Conservation (phyloP, 169 alveolate species). For the Cryptosporidium xiaoi region DNA sequence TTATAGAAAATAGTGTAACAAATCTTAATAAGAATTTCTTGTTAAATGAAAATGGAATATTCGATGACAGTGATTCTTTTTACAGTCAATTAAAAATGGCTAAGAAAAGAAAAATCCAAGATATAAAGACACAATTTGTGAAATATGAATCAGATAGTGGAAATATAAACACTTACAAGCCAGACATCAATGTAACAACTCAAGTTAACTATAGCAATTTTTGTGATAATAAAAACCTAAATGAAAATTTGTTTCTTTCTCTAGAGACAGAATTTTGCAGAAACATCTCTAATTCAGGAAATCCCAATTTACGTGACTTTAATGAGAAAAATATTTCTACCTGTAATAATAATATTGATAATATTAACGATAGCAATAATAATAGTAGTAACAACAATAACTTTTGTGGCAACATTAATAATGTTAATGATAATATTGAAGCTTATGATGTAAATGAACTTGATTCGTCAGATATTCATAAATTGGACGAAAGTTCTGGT, state of each 20-base stretch:
- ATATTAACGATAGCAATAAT: too few species aligned
- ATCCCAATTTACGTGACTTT: too few species aligned
- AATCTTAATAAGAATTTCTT: constrained; percentile 28
- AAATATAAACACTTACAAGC: not conserved
- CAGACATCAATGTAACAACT: not conserved
- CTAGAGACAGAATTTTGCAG: constrained; percentile 63
- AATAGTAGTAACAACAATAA: too few species aligned
- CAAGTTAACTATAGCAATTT: not conserved
- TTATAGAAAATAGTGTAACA: not conserved
- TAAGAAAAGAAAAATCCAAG: constrained; percentile 11
- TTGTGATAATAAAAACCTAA: not conserved
- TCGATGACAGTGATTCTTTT: constrained; percentile 29
- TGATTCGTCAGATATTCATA: not conserved
- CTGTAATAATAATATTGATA: too few species aligned
- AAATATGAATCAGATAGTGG: not conserved
- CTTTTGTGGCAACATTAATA: not conserved
- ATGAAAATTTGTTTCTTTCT: constrained; percentile 14
- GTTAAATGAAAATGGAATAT: constrained; percentile 15
- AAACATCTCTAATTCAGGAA: not conserved
- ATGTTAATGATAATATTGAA: not conserved
- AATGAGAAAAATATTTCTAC: too few species aligned
- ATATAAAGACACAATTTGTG: constrained; percentile 9
- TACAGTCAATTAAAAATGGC: constrained; percentile 20
- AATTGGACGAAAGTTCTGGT: not conserved
- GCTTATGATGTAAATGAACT: not conserved